These are phyloP conservation scores for Tuber borchii DNA, from an alignment of 495 filamentous ascomycete species.

Conservation along the genomic window DNA sequence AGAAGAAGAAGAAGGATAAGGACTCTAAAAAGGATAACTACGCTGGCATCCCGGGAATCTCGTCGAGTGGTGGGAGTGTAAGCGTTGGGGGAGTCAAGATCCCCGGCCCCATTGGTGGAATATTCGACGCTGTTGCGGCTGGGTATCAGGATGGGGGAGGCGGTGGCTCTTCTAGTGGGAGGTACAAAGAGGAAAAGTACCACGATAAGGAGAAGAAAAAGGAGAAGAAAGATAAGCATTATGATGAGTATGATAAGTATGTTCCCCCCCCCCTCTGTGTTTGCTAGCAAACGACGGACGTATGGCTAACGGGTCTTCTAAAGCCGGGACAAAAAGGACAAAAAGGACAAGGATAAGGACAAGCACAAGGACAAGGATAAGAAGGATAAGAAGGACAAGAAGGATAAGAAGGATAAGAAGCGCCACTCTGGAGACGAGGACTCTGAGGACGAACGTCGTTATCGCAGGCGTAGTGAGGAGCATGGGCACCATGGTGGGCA, in stretches of 20 bases:
- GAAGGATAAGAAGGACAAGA: not conserved
- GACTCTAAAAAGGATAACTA: conserved; percentile 29
- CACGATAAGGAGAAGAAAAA: conserved; percentile 3
- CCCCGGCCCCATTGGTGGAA: conserved; percentile 32
- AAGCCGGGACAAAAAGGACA: not conserved
- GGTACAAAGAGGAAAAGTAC: conserved; percentile 26
- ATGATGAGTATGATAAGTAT: conserved; percentile 6
- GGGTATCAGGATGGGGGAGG: conserved; percentile 16
- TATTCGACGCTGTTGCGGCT: conserved; percentile 27
- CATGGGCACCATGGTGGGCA: not conserved
- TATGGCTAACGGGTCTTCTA: not conserved
- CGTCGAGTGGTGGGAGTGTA: conserved; percentile 24
- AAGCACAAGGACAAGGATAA: not conserved
- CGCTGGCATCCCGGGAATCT: conserved; percentile 30
- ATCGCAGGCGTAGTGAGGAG: not conserved
- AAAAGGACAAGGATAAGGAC: conserved; percentile 1
- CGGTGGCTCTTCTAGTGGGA: conserved; percentile 9
- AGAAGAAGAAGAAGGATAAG: conserved; percentile 41
- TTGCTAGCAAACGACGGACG: not conserved
- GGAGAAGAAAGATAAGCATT: conserved; percentile 5
- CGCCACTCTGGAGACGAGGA: not conserved
- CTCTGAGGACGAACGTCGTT: not conserved
- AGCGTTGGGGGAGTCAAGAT: conserved; percentile 37
- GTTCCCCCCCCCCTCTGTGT: not conserved
- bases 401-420: not conserved